Percentiles rank a stretch among this genome's conserved stretches.
These are phyloP conservation scores for Solanum chacoense DNA, from an alignment of 305 asterid genomes.

Conservation along the genomic window DNA sequence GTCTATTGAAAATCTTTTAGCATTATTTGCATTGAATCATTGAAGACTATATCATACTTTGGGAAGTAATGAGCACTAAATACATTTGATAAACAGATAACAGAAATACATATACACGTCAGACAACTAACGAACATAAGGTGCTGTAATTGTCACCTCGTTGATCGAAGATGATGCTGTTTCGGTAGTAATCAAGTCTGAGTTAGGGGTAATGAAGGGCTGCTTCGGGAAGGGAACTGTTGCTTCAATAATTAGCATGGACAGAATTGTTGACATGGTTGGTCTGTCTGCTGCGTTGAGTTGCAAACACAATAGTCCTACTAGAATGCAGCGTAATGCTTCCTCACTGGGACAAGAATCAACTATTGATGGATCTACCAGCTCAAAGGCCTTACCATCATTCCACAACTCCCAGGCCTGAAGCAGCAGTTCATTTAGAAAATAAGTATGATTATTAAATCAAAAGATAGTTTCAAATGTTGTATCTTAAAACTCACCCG, in stretches of 20 bases:
- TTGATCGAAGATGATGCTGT: neutral
- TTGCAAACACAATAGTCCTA: conserved; percentile 17
- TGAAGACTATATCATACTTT: neutral
- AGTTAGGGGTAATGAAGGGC: neutral
- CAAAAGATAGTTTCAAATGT: neutral
- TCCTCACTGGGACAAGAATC: neutral
- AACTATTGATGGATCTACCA: conserved; percentile 6
- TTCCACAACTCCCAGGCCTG: conserved; percentile 13
- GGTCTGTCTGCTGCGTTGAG: conserved; percentile 5
- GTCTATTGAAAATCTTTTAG: neutral
- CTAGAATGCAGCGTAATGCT: conserved; percentile 8
- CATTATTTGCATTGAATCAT: conserved; percentile 7
- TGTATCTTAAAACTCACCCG: neutral
- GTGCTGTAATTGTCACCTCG: neutral
- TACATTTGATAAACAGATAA: neutral
- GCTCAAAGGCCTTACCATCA: neutral
- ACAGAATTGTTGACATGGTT: conserved; percentile 10
- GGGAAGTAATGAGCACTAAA: neutral
- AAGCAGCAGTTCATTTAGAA: neutral
- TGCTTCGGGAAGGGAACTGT: conserved; percentile 4
- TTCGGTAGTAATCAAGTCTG: neutral
- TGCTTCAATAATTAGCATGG: conserved; percentile 8
- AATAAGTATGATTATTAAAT: neutral
- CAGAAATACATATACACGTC: neutral
- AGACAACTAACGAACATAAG: neutral